Evolutionary conservation across 1,284 basidiomycete species (phyloP).

Genomic region (Melanopsichium pennsylvanicum): DNA sequence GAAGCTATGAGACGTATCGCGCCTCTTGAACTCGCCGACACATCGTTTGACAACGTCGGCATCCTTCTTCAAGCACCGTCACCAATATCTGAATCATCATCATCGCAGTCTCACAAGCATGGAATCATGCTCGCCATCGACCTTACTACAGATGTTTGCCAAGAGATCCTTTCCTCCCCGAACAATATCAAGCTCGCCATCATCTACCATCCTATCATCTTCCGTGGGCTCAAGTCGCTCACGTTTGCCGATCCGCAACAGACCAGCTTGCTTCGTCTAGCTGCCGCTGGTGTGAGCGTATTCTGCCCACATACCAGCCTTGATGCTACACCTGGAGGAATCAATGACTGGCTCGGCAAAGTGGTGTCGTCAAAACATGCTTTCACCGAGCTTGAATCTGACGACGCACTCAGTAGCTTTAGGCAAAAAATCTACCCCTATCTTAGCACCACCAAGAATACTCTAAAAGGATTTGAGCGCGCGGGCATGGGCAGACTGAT

Average conservation of each 20-base stretch:
- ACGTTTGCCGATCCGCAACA: constrained; percentile 83
- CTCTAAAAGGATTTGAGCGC: constrained; percentile 19
- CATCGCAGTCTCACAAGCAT: constrained; percentile 11
- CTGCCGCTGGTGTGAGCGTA: constrained; percentile 81
- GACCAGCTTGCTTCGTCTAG: constrained; percentile 78
- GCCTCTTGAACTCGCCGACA: constrained; percentile 57
- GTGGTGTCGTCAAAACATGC: constrained; percentile 30
- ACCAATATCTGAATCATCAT: no score
- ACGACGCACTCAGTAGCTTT: neutral
- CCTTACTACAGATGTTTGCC: constrained; percentile 57
- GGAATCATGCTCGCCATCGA: constrained; percentile 62
- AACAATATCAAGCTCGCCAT: constrained; percentile 71
- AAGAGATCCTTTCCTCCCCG: constrained; percentile 53
- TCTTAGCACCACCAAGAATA: constrained; percentile 16
- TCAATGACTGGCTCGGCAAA: constrained; percentile 71
- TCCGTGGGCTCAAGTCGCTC: constrained; percentile 79
- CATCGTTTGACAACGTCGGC: constrained; percentile 63
- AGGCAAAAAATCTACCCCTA: neutral
- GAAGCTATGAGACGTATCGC: constrained; percentile 44
- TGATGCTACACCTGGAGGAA: constrained; percentile 80
- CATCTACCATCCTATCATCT: constrained; percentile 80
- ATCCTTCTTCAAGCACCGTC: constrained; percentile 47
- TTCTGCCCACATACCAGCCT: constrained; percentile 88
- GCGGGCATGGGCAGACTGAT: constrained; percentile 48
- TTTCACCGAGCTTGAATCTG: constrained; percentile 16